Conservation (phyloP, 164 flowering plant species). For the Macadamia integrifolia region DNA sequence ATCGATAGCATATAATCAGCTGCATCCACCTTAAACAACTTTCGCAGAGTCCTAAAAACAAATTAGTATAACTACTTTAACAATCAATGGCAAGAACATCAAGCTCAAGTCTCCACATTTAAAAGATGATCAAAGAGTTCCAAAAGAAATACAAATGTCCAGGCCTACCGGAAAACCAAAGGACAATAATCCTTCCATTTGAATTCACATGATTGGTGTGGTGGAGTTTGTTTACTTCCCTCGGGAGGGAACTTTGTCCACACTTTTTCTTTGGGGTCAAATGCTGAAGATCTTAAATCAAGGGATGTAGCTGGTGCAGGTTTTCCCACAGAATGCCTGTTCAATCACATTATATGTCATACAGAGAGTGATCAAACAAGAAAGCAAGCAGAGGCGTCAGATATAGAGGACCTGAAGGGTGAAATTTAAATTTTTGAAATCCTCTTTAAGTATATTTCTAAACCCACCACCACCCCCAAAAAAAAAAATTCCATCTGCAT, state of each 20-base stretch:
- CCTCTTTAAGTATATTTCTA: too few relatives aligned
- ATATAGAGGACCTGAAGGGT: too few relatives aligned
- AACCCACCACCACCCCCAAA: too few relatives aligned
- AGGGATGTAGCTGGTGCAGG: slow-evolving; percentile 50
- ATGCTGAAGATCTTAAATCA: slow-evolving; percentile 66
- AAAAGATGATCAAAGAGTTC: neutral
- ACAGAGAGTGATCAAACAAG: neutral
- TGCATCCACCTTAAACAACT: slow-evolving; percentile 74
- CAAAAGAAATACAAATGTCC: neutral
- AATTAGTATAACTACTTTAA: neutral
- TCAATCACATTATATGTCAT: slow-evolving; percentile 3
- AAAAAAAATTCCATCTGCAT: too few relatives aligned
- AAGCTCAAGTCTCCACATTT: neutral
- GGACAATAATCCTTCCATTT: slow-evolving; percentile 92
- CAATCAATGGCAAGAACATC: neutral
- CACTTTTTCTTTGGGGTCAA: slow-evolving; percentile 73
- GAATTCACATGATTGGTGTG: slow-evolving; percentile 71
- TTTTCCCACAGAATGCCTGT: slow-evolving; percentile 63
- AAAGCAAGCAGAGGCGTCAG: too few relatives aligned
- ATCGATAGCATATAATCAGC: slow-evolving; percentile 86
- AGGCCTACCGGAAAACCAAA: slow-evolving; percentile 65
- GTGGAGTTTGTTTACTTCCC: slow-evolving; percentile 76
- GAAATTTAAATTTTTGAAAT: too few relatives aligned
- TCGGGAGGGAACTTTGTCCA: slow-evolving; percentile 88
- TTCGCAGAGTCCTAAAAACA: slow-evolving; percentile 56